phyloP scores from a whole-genome alignment of 305 asterid species.

The Solanum hybrid region DNA sequence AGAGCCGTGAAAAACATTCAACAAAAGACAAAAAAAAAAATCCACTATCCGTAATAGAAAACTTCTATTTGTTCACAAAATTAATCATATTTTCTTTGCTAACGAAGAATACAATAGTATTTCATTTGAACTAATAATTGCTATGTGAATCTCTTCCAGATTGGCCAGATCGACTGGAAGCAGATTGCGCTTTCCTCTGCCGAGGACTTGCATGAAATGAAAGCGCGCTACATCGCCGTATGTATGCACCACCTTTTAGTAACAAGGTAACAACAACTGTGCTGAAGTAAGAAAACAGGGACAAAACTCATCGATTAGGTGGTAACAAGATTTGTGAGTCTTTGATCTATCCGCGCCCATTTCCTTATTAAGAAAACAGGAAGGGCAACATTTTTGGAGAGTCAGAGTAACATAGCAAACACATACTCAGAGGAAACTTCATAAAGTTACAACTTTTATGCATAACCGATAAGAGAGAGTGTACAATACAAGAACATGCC shows the following conservation, averaged over 20 bases:
- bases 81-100: background rate
- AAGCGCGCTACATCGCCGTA: background rate
- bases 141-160: background rate
- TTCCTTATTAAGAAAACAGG: background rate
- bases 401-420: background rate
- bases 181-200: background rate
- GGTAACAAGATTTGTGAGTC: background rate
- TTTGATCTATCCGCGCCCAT: background rate
- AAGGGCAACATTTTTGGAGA: background rate
- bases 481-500: background rate
- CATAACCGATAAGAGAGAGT: background rate
- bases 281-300: background rate
- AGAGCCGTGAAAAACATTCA: background rate
- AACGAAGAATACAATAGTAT: background rate
- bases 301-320: background rate
- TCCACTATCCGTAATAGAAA: background rate
- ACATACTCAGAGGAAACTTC: background rate
- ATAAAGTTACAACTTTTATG: background rate
- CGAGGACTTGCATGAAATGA: background rate
- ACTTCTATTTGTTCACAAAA: background rate
- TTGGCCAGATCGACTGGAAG: background rate
- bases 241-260: background rate
- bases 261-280: background rate
- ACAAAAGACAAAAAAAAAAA: background rate
- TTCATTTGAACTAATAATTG: background rate